Evolutionary conservation across 2,329 filamentous ascomycete genomes (phyloP).

Genomic region (Alternaria incomplexa): DNA sequence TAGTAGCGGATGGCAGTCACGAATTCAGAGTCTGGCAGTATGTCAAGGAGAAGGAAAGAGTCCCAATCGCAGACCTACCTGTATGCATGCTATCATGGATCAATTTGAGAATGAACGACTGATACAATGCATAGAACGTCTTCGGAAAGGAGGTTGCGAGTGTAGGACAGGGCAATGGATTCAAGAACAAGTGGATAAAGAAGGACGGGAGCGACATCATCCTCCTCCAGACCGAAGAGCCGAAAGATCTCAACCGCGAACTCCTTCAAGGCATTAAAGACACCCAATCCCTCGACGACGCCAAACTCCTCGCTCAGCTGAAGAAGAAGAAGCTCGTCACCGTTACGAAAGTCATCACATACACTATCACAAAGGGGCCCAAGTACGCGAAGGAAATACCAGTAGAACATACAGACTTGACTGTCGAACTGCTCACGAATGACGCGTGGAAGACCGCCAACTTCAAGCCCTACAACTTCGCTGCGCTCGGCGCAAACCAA

Average conservation of each 20-base stretch:
- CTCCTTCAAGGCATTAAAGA: constrained; percentile 76
- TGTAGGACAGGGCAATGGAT: constrained; percentile 92
- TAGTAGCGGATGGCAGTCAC: constrained; percentile 60
- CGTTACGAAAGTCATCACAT: constrained; percentile 83
- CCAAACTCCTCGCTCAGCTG: constrained; percentile 79
- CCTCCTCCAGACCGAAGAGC: constrained; percentile 67
- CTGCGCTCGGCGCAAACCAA: constrained; percentile 69
- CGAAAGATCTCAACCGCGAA: constrained; percentile 79
- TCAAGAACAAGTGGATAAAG: constrained; percentile 75
- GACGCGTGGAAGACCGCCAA: constrained; percentile 91
- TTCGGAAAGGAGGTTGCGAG: constrained; percentile 79
- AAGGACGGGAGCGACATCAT: constrained; percentile 63
- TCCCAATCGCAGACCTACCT: constrained; percentile 56
- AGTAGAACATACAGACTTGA: constrained; percentile 94
- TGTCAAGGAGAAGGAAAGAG: constrained; percentile 52
- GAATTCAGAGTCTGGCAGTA: constrained; percentile 60
- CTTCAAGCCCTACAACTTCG: constrained; percentile 88
- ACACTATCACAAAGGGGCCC: constrained; percentile 80
- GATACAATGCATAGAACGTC: constrained; percentile 54
- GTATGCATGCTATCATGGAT: constrained; percentile 34
- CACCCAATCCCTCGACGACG: constrained; percentile 71
- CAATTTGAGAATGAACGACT: constrained; percentile 13
- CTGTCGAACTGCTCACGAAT: constrained; percentile 85
- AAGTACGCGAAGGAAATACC: constrained; percentile 89
- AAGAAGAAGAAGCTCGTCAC: constrained; percentile 91